Evolutionary conservation across 176 grass and related monocot genomes (phyloP), one percentile per base, ranked within the genome.

Genomic region (Sorghum bicolor): DNA sequence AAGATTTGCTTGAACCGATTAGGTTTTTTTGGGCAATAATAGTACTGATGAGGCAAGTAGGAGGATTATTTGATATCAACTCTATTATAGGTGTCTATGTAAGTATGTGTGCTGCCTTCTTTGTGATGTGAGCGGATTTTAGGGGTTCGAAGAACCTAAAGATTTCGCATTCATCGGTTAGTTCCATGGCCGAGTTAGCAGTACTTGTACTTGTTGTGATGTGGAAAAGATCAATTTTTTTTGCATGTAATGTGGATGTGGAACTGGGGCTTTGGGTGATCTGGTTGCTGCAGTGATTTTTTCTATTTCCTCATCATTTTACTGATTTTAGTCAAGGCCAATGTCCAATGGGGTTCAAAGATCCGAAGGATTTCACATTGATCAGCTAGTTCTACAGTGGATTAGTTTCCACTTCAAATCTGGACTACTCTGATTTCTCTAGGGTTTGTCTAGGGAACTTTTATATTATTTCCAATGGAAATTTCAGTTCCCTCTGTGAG

Each of bases 161-260:
- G 39, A 34, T 65, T 13, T 26, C 3, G 10, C 55, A n/a, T 82
- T 65, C 65, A 58, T 73, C 2, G 3, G 41, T 33, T 82, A 40
- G 10, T 78, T 78, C 26, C 10, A 69, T 34, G 13, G 34, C 43
- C 58, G 4, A 82, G 1, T 63, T 40, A 15, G 20, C 28, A 30
- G 13, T 55, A 29, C 41, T 6, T 53, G 22, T 26, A 12, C 53
- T 13, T 52, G 52, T 26, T 55, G 44, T 2, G 20, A 41, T 52
- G 72, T 71, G 64, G 17, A 13, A 45, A 67, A 86, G 26, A 34
- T 52, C 57, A 26, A 17, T 5, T 78, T 78, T 45, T 66, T 77
- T 22, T 5, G 10, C 32, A 8, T 13, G 10, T 14, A 64, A n/a
- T 52, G 8, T 43, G 3, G 40, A 64, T 85, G 5, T n/a, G 39